These are phyloP conservation scores for Penicillium concentricum DNA, from an alignment of 2,329 filamentous ascomycete species.

Conservation along the genomic window DNA sequence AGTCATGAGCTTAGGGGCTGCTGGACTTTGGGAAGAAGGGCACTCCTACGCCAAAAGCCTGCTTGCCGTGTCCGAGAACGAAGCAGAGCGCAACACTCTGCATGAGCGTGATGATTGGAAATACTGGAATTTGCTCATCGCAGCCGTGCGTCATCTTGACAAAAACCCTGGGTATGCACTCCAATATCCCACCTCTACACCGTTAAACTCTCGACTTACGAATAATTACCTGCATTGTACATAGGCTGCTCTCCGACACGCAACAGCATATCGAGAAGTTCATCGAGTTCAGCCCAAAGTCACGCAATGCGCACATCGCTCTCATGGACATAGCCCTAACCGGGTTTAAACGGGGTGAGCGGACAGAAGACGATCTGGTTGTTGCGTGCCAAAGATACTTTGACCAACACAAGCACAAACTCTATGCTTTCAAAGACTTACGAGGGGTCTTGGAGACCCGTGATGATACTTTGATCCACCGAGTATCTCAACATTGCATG, in stretches of 20 bases:
- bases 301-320: slow-evolving; percentile 45
- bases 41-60: slow-evolving; percentile 38
- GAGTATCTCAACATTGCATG: slow-evolving; percentile 2
- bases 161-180: slow-evolving; percentile 35
- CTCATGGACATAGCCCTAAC: slow-evolving; percentile 32
- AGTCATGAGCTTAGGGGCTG: slow-evolving; percentile 38
- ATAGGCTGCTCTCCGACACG: slow-evolving; percentile 32
- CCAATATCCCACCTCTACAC: neutral
- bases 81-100: slow-evolving; percentile 27
- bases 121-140: slow-evolving; percentile 46
- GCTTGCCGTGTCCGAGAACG: slow-evolving; percentile 36
- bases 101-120: slow-evolving; percentile 47
- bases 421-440: slow-evolving; percentile 48
- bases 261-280: slow-evolving; percentile 38
- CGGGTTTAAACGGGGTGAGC: slow-evolving; percentile 26
- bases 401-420: slow-evolving; percentile 41
- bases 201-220: neutral
- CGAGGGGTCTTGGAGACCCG: slow-evolving; percentile 34
- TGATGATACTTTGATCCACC: slow-evolving; percentile 19
- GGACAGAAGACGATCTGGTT: slow-evolving; percentile 34
- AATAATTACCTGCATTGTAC: slow-evolving; percentile 14
- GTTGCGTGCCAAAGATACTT: slow-evolving; percentile 42
- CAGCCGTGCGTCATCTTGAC: slow-evolving; percentile 30
- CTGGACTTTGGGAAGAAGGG: slow-evolving; percentile 40
- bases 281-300: slow-evolving; percentile 35